Conservation (phyloP, 331 rosid species). For the Quercus lobata region DNA sequence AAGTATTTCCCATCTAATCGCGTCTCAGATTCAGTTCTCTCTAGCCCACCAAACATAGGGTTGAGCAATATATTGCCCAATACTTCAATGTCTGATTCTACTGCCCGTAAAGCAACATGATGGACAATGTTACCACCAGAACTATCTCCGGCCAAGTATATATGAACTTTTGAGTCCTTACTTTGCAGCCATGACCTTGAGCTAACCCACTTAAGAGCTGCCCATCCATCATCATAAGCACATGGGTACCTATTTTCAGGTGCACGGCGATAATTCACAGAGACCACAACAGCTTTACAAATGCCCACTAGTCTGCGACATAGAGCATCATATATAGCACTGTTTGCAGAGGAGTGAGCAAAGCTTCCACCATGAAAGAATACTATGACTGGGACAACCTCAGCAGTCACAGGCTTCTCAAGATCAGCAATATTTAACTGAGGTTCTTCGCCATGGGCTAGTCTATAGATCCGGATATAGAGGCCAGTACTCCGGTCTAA, state of each 20-base stretch:
- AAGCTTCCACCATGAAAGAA: slow-evolving; percentile 99
- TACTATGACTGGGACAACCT: slow-evolving; percentile 69
- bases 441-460: slow-evolving; percentile 42
- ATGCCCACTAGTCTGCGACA: slow-evolving; percentile 79
- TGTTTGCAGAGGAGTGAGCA: slow-evolving; percentile 87
- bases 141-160: slow-evolving; percentile 90
- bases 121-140: slow-evolving; percentile 98
- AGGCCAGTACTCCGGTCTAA: slow-evolving; percentile 63
- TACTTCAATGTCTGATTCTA: slow-evolving; percentile 62
- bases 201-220: slow-evolving; percentile 68
- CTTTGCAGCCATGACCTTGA: slow-evolving; percentile 86
- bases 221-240: slow-evolving; percentile 96
- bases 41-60: slow-evolving; percentile 92
- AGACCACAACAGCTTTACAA: slow-evolving; percentile 87
- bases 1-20: slow-evolving; percentile 88
- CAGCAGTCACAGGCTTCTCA: slow-evolving; percentile 58
- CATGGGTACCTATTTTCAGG: slow-evolving; percentile 81
- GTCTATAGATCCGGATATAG: slow-evolving; percentile 66
- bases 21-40: slow-evolving; percentile 67
- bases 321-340: slow-evolving; percentile 81
- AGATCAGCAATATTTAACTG: slow-evolving; percentile 49
- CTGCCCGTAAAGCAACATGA: slow-evolving; percentile 76
- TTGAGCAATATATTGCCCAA: slow-evolving; percentile 82
- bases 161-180: slow-evolving; percentile 69
- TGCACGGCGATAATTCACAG: slow-evolving; percentile 82